Conservation (phyloP, 2,329 filamentous ascomycete species). For the Coniochaeta sp. region DNA sequence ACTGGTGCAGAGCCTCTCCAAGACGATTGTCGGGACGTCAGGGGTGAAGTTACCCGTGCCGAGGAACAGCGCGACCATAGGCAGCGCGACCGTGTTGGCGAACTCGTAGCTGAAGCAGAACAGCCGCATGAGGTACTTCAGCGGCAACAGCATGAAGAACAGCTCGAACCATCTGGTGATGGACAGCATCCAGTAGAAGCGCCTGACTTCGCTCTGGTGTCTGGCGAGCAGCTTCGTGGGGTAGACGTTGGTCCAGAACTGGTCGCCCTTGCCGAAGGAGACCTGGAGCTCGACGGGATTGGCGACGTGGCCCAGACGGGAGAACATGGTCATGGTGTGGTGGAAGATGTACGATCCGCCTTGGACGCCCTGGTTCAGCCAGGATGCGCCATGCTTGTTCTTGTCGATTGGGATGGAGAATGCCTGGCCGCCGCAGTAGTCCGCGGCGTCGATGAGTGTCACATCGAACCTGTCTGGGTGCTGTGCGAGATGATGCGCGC, state of each 20-base stretch:
- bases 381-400: constrained; percentile 49
- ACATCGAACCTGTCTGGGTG: constrained; percentile 53
- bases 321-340: constrained; percentile 60
- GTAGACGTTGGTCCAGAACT: constrained; percentile 61
- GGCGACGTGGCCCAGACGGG: constrained; percentile 40
- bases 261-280: constrained; percentile 54
- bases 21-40: constrained; percentile 61
- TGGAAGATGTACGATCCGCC: constrained; percentile 58
- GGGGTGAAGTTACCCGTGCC: constrained; percentile 70
- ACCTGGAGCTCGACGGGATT: constrained; percentile 54
- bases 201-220: constrained; percentile 47
- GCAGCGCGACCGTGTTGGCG: constrained; percentile 62
- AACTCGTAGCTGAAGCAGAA: constrained; percentile 66
- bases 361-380: constrained; percentile 59
- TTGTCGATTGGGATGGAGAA: constrained; percentile 55
- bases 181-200: constrained; percentile 48
- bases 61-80: constrained; percentile 65
- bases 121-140: constrained; percentile 57
- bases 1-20: constrained; percentile 53
- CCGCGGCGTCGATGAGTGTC: constrained; percentile 47
- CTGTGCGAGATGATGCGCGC: constrained; percentile 51
- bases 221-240: constrained; percentile 49
- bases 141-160: constrained; percentile 51
- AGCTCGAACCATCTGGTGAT: constrained; percentile 54
- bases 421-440: constrained; percentile 56